These are phyloP conservation scores for Nannizziopsis barbatae DNA, from an alignment of 2,329 filamentous ascomycete genomes.

Conservation along the genomic window DNA sequence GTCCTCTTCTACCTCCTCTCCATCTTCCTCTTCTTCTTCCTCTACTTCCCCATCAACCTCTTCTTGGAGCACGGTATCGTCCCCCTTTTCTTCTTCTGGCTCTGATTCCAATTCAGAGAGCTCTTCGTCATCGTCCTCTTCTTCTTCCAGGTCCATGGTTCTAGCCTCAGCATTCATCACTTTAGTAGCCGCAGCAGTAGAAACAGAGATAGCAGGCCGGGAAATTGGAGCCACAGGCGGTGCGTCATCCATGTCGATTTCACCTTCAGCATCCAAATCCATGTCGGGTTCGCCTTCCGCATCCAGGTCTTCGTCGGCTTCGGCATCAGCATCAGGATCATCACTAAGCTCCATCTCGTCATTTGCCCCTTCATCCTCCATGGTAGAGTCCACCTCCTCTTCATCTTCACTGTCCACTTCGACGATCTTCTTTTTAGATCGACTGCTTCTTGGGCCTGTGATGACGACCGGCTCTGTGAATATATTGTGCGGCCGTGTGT, in stretches of 20 bases:
- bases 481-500: constrained; percentile 29
- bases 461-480: constrained; percentile 38
- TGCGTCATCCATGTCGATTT: constrained; percentile 38
- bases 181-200: constrained; percentile 26
- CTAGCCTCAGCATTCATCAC: constrained; percentile 39
- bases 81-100: constrained; percentile 40
- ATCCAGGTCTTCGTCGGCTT: constrained; percentile 23
- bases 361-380: constrained; percentile 39
- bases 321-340: constrained; percentile 23
- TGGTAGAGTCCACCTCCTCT: constrained; percentile 31
- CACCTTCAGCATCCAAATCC: constrained; percentile 24
- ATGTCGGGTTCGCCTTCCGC: constrained; percentile 22
- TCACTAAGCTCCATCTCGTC: constrained; percentile 33
- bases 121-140: constrained; percentile 45
- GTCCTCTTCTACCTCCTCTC: constrained; percentile 31
- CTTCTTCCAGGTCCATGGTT: constrained; percentile 36
- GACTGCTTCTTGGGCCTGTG: constrained; percentile 36
- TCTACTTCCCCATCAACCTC: constrained; percentile 28
- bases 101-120: constrained; percentile 38
- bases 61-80: constrained; percentile 35
- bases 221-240: constrained; percentile 30
- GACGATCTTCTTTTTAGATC: constrained; percentile 35
- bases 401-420: constrained; percentile 40
- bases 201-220: constrained; percentile 27
- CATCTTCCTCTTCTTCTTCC: constrained; percentile 27